A percentile compares a stretch with the other conserved stretches of the same genome.
phyloP scores from a whole-genome alignment of 2,329 filamentous ascomycete genomes.

The Claviceps sp. region DNA sequence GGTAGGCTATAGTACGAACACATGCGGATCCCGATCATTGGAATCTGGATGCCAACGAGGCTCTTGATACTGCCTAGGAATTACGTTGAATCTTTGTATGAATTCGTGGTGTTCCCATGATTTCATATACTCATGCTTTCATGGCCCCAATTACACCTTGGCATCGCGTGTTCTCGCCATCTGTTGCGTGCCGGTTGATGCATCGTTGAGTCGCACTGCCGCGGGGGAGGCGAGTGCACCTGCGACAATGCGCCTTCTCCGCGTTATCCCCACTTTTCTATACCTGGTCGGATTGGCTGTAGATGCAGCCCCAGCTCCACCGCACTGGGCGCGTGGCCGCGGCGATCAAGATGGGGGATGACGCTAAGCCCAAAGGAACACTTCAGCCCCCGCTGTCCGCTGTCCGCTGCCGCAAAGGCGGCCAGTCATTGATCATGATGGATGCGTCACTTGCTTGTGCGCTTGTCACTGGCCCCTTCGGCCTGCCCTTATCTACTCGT shows the following conservation, averaged over 20 bases:
- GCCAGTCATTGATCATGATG: conserved; percentile 8
- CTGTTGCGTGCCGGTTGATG: too few species aligned
- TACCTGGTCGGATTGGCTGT: background rate
- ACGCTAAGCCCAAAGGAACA: conserved; percentile 3
- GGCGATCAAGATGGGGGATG: conserved; percentile 2
- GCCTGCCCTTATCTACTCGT: conserved; percentile 9
- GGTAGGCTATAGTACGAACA: too few species aligned
- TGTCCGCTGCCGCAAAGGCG: background rate
- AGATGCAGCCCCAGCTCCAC: conserved; percentile 5
- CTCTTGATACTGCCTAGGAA: too few species aligned
- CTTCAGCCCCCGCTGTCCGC: background rate
- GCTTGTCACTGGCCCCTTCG: conserved; percentile 6
- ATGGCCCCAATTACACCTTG: too few species aligned
- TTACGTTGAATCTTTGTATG: too few species aligned
- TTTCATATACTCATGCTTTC: too few species aligned
- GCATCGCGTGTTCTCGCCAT: too few species aligned
- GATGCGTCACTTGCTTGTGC: conserved; percentile 20
- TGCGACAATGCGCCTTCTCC: background rate
- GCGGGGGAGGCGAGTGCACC: background rate
- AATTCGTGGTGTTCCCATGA: too few species aligned
- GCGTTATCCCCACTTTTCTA: background rate
- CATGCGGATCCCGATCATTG: too few species aligned
- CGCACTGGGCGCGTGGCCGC: conserved; percentile 11
- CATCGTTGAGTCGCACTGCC: background rate
- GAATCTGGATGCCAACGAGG: too few species aligned